These are phyloP conservation scores for Cercospora zeina DNA, from an alignment of 2,329 filamentous ascomycete genomes.

Conservation along the genomic window DNA sequence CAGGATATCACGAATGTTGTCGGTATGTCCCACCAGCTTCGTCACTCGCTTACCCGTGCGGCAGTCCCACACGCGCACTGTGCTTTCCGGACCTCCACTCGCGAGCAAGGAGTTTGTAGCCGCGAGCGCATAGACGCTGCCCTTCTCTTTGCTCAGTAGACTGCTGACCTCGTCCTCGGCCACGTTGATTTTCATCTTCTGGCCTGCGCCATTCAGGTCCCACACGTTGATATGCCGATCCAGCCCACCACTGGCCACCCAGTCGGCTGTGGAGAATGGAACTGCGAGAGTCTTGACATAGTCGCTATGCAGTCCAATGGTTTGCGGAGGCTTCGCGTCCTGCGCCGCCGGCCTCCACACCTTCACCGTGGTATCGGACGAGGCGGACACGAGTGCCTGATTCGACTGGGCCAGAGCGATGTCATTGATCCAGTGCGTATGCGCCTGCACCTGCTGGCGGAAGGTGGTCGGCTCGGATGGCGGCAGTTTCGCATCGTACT, in stretches of 20 bases:
- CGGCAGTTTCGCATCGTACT: constrained; percentile 40
- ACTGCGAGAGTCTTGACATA: constrained; percentile 94
- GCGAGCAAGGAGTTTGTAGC: constrained; percentile 79
- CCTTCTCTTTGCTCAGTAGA: constrained; percentile 75
- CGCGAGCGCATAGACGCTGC: constrained; percentile 88
- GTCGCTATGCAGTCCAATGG: constrained; percentile 90
- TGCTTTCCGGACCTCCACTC: constrained; percentile 90
- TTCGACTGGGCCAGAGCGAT: constrained; percentile 78
- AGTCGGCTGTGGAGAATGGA: constrained; percentile 68
- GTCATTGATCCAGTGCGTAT: constrained; percentile 97
- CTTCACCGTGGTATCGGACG: constrained; percentile 91
- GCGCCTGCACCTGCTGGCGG: constrained; percentile 69
- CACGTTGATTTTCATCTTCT: constrained; percentile 83
- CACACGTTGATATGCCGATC: constrained; percentile 91
- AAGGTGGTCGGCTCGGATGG: constrained; percentile 52
- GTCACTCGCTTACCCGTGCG: constrained; percentile 86
- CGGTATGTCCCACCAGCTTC: constrained; percentile 94
- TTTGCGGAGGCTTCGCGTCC: constrained; percentile 65
- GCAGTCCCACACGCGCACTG: constrained; percentile 88
- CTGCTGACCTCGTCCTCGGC: constrained; percentile 72
- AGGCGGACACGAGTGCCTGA: constrained; percentile 79
- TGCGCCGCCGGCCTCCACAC: constrained; percentile 77
- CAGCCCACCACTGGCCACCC: constrained; percentile 91
- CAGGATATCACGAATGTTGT: constrained; percentile 88
- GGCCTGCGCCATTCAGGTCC: constrained; percentile 85